A percentile compares a stretch with the other conserved stretches of the same genome.
Evolutionary conservation across 306 rosid species (phyloP).

Genomic region (Citrullus amarus): DNA sequence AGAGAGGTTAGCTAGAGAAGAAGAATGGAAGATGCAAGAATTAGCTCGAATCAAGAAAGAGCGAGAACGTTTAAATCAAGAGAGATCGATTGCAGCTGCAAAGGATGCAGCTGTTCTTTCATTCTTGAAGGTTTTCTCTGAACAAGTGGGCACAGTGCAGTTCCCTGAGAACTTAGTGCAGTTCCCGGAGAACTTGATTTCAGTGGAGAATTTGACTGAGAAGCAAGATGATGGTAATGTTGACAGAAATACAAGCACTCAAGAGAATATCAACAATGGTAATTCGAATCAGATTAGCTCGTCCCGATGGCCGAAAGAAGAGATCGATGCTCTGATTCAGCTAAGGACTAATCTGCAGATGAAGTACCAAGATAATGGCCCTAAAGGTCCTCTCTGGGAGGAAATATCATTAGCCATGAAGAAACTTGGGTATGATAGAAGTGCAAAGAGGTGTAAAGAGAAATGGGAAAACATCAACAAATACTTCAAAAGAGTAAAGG

Average conservation of each 20-base stretch:
- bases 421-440: conserved; percentile 46
- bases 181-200: conserved; percentile 4
- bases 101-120: conserved; percentile 69
- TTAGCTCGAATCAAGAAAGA: conserved; percentile 46
- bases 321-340: conserved; percentile 64
- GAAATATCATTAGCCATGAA: conserved; percentile 58
- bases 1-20: conserved; percentile 58
- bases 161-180: conserved; percentile 10
- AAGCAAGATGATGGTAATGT: conserved; percentile 24
- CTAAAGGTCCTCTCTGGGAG: conserved; percentile 73
- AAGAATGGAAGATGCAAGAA: conserved; percentile 65
- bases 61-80: conserved; percentile 49
- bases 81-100: conserved; percentile 58
- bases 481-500: conserved; percentile 74
- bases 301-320: conserved; percentile 74
- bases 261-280: conserved; percentile 24
- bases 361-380: conserved; percentile 39
- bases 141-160: conserved; percentile 20
- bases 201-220: conserved; percentile 6
- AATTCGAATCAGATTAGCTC: conserved; percentile 29
- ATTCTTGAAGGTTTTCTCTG: conserved; percentile 39
- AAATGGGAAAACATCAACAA: conserved; percentile 97
- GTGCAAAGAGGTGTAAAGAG: conserved; percentile 82
- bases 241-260: conserved; percentile 17
- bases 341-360: conserved; percentile 44